Evolutionary conservation across 768 basidiomycete genomes (phyloP).

Genomic region (Sistotremastrum niveocremeum): DNA sequence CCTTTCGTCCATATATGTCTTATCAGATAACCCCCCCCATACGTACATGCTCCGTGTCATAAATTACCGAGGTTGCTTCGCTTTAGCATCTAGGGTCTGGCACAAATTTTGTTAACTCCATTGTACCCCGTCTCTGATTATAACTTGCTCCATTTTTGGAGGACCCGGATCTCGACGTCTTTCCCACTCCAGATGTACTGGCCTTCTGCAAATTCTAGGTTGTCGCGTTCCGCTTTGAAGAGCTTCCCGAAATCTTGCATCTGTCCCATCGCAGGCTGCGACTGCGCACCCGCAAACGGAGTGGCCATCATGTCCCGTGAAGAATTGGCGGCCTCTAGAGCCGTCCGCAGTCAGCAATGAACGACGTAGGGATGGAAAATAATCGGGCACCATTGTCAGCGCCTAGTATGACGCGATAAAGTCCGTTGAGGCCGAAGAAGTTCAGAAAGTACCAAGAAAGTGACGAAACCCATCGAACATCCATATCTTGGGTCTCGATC

Average conservation of each 20-base stretch:
- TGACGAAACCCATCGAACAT: slow-evolving; percentile 98
- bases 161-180: slow-evolving; percentile 65
- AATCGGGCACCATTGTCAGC: slow-evolving; percentile 58
- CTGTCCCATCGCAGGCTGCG: slow-evolving; percentile 26
- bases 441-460: slow-evolving; percentile 99
- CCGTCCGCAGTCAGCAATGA: slow-evolving; percentile 3
- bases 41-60: too few relatives aligned
- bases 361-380: slow-evolving; percentile 2
- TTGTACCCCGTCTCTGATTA: slow-evolving; percentile 8
- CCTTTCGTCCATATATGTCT: too few relatives aligned
- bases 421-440: slow-evolving; percentile 92
- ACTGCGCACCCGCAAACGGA: slow-evolving; percentile 46
- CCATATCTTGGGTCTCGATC: slow-evolving; percentile 90
- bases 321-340: slow-evolving; percentile 54
- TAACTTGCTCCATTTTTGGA: slow-evolving; percentile 63
- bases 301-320: slow-evolving; percentile 55
- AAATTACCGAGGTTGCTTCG: too few relatives aligned
- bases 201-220: slow-evolving; percentile 83
- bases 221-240: slow-evolving; percentile 85
- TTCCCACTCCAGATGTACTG: slow-evolving; percentile 73
- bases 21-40: too few relatives aligned
- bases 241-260: slow-evolving; percentile 82
- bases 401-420: slow-evolving; percentile 89
- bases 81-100: too few relatives aligned
- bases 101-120: too few relatives aligned